Evolutionary conservation across 2,329 filamentous ascomycete genomes (phyloP).

Genomic region (Botrytis fragariae): DNA sequence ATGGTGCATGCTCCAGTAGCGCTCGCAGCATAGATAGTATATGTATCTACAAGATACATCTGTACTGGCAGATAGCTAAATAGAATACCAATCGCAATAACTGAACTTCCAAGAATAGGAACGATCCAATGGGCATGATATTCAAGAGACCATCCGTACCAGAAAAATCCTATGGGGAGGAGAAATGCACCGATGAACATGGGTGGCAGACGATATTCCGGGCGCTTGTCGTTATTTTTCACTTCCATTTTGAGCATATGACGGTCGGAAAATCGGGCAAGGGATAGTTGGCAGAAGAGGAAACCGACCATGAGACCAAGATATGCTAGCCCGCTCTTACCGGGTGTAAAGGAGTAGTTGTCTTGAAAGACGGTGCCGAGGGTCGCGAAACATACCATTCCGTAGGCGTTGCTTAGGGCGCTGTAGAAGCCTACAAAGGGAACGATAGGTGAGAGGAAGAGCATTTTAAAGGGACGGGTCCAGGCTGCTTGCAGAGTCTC

Average conservation of each 20-base stretch:
- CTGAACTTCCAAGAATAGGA: conserved; percentile 51
- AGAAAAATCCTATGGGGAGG: conserved; percentile 53
- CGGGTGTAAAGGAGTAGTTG: background rate
- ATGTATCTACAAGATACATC: conserved; percentile 53
- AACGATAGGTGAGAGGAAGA: background rate
- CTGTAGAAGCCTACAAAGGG: conserved; percentile 1
- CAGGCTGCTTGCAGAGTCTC: background rate
- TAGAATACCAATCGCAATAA: conserved; percentile 50
- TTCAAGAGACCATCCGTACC: conserved; percentile 58
- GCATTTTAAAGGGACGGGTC: background rate
- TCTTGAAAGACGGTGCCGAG: background rate
- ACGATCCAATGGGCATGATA: conserved; percentile 55
- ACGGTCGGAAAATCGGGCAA: background rate
- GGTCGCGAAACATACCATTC: conserved; percentile 1
- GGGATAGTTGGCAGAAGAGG: background rate
- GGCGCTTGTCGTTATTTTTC: conserved; percentile 43
- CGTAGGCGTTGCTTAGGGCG: background rate
- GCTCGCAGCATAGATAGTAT: conserved; percentile 5
- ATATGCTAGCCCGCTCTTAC: background rate
- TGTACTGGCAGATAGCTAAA: conserved; percentile 31
- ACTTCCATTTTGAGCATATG: conserved; percentile 33
- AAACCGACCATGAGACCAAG: background rate
- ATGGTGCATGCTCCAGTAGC: conserved; percentile 1
- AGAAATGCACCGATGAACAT: conserved; percentile 50
- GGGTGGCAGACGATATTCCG: conserved; percentile 43